phyloP scores from a whole-genome alignment of 1,139 yeast genomes.

The Suhomyces taliae region DNA sequence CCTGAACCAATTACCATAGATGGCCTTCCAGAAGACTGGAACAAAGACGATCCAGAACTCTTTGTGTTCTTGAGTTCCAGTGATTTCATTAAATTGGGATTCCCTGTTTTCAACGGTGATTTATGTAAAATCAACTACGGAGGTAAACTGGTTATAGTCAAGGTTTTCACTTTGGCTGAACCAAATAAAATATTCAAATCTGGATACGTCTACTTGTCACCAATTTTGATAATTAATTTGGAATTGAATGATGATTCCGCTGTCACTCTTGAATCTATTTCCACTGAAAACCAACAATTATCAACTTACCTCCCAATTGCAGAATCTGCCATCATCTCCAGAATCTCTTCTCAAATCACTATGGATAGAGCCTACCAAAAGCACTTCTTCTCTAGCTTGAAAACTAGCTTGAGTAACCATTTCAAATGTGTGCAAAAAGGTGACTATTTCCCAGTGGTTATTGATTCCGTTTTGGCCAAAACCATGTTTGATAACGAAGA shows the following conservation, averaged over 20 bases:
- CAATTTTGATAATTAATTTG: constrained; percentile 58
- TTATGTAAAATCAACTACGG: constrained; percentile 42
- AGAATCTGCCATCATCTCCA: constrained; percentile 53
- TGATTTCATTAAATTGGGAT: constrained; percentile 56
- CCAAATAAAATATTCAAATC: constrained; percentile 48
- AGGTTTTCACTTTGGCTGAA: constrained; percentile 61
- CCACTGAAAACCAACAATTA: constrained; percentile 10
- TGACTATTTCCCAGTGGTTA: constrained; percentile 73
- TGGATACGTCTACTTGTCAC: constrained; percentile 57
- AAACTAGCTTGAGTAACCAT: constrained; percentile 58
- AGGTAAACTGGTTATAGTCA: constrained; percentile 34
- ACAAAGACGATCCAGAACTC: constrained; percentile 42
- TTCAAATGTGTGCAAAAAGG: constrained; percentile 59
- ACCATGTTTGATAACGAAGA: constrained; percentile 48
- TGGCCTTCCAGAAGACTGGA: constrained; percentile 30
- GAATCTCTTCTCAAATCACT: constrained; percentile 71
- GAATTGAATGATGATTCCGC: constrained; percentile 32
- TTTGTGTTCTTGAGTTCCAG: constrained; percentile 54
- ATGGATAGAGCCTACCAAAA: constrained; percentile 67
- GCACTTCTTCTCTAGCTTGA: constrained; percentile 61
- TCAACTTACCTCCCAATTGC: constrained; percentile 22
- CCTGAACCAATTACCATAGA: constrained; percentile 29
- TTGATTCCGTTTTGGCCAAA: constrained; percentile 70
- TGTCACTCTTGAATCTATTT: constrained; percentile 28
- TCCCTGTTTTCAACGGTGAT: constrained; percentile 67